Percentiles rank a stretch among this genome's conserved stretches.
These are phyloP conservation scores for Aspergillus olivimuriae DNA, from an alignment of 495 filamentous ascomycete genomes.

Conservation along the genomic window DNA sequence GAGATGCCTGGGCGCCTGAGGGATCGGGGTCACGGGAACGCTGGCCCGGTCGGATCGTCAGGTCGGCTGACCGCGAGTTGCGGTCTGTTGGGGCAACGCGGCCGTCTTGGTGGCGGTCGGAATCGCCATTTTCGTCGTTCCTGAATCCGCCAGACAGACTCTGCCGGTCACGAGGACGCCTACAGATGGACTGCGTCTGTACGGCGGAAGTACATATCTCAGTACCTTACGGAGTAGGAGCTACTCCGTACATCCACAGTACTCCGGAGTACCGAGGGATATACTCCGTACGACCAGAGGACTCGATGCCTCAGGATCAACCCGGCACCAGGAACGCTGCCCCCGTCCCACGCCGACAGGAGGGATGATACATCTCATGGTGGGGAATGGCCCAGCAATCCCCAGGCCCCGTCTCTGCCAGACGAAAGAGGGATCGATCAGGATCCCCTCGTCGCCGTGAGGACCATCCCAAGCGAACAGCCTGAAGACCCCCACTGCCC, in stretches of 20 bases:
- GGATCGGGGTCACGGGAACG: conserved; percentile 10
- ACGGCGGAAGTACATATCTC: too few relatives aligned
- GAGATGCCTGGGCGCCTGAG: not conserved
- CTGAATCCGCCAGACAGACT: not conserved
- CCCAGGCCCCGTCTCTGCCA: too few relatives aligned
- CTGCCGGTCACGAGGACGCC: too few relatives aligned
- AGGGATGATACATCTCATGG: too few relatives aligned
- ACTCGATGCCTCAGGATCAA: too few relatives aligned
- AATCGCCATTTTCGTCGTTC: conserved; percentile 8
- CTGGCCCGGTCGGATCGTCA: not conserved
- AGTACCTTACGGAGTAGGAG: too few relatives aligned
- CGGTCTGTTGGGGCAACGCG: conserved; percentile 5
- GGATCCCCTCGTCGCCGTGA: not conserved
- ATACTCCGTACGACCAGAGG: too few relatives aligned
- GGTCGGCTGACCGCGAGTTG: not conserved
- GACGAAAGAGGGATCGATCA: too few relatives aligned
- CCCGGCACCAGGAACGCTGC: too few relatives aligned
- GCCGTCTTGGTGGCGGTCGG: conserved; percentile 1
- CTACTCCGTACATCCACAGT: not conserved
- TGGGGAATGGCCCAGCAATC: too few relatives aligned
- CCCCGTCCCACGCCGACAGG: too few relatives aligned
- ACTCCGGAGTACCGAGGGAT: not conserved
- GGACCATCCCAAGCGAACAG: not conserved
- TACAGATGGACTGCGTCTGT: too few relatives aligned
- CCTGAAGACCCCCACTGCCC: not conserved